Evolutionary conservation across 2,329 filamentous ascomycete species (phyloP).

Genomic region (Grosmannia penicillata): DNA sequence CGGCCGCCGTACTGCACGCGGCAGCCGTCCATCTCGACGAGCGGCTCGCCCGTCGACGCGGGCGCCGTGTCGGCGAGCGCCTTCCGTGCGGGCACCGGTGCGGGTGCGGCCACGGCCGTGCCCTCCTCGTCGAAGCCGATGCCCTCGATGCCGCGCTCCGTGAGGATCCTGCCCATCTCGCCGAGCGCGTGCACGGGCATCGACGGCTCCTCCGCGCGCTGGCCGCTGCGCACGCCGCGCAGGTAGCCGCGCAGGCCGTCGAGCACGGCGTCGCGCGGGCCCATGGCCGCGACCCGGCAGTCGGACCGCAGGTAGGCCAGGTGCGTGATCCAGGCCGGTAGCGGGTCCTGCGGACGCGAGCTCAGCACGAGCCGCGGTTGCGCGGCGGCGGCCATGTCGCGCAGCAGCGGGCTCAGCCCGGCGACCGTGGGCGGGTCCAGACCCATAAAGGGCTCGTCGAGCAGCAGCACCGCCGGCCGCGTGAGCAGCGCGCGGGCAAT

Average conservation of each 20-base stretch:
- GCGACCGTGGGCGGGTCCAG: slow-evolving; percentile 72
- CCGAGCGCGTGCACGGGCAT: slow-evolving; percentile 31
- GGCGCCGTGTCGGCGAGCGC: not conserved
- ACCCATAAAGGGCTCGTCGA: slow-evolving; percentile 95
- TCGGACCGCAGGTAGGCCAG: slow-evolving; percentile 56
- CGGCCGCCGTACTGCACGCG: slow-evolving; percentile 68
- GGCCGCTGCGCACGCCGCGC: slow-evolving; percentile 28
- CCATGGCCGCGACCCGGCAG: slow-evolving; percentile 50
- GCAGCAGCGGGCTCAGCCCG: slow-evolving; percentile 56
- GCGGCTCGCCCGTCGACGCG: slow-evolving; percentile 29
- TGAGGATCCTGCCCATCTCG: slow-evolving; percentile 34
- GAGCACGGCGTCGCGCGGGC: slow-evolving; percentile 48
- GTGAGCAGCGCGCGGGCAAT: slow-evolving; percentile 77
- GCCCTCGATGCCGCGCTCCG: slow-evolving; percentile 22
- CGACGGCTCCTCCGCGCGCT: slow-evolving; percentile 28
- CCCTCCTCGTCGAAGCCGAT: slow-evolving; percentile 18
- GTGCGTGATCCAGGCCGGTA: slow-evolving; percentile 87
- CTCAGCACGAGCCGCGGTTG: slow-evolving; percentile 63
- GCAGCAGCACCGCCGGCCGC: slow-evolving; percentile 63
- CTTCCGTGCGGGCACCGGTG: slow-evolving; percentile 8
- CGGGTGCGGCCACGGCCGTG: not conserved
- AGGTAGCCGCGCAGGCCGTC: slow-evolving; percentile 34
- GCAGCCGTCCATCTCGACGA: slow-evolving; percentile 82
- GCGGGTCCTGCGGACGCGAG: slow-evolving; percentile 67
- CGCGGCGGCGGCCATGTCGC: slow-evolving; percentile 48